Evolutionary conservation across 495 filamentous ascomycete species (phyloP).

Genomic region (Saxispiralis lemnorum): DNA sequence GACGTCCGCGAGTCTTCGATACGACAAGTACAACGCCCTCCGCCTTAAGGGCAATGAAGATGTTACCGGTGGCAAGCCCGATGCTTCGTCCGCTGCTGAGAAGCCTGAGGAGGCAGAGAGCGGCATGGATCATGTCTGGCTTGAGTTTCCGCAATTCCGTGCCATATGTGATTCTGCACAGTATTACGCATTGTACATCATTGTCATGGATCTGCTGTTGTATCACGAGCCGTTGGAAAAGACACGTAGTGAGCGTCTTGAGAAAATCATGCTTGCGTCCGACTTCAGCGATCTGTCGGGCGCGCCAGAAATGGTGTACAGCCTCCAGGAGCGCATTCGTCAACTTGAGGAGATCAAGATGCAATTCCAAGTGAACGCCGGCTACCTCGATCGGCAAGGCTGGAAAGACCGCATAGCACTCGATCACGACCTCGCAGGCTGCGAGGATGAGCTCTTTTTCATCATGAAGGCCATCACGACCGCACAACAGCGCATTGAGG

Average conservation of each 20-base stretch:
- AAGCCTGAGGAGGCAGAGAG: slow-evolving; percentile 42
- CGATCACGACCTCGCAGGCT: slow-evolving; percentile 71
- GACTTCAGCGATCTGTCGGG: slow-evolving; percentile 95
- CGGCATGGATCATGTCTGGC: slow-evolving; percentile 85
- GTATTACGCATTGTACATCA: slow-evolving; percentile 95
- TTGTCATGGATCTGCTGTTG: slow-evolving; percentile 81
- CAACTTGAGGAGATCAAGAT: slow-evolving; percentile 94
- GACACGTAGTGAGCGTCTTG: slow-evolving; percentile 74
- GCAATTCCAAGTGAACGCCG: slow-evolving; percentile 82
- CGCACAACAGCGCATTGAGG: slow-evolving; percentile 72
- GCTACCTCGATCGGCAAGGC: slow-evolving; percentile 68
- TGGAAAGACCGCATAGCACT: slow-evolving; percentile 78
- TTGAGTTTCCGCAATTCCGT: slow-evolving; percentile 82
- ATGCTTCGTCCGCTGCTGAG: slow-evolving; percentile 10
- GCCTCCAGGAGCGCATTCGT: slow-evolving; percentile 75
- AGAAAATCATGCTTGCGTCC: slow-evolving; percentile 98
- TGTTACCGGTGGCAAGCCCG: slow-evolving; percentile 44
- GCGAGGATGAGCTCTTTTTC: slow-evolving; percentile 96
- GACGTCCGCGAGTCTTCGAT: slow-evolving; percentile 81
- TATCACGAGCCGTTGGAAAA: slow-evolving; percentile 95
- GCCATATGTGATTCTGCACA: slow-evolving; percentile 90
- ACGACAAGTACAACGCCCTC: slow-evolving; percentile 95
- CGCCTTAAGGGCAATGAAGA: slow-evolving; percentile 96
- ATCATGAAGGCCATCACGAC: slow-evolving; percentile 99
- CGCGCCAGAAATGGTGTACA: slow-evolving; percentile 81